Conservation (phyloP, 306 rosid species). For the Vigna nakashimae region DNA sequence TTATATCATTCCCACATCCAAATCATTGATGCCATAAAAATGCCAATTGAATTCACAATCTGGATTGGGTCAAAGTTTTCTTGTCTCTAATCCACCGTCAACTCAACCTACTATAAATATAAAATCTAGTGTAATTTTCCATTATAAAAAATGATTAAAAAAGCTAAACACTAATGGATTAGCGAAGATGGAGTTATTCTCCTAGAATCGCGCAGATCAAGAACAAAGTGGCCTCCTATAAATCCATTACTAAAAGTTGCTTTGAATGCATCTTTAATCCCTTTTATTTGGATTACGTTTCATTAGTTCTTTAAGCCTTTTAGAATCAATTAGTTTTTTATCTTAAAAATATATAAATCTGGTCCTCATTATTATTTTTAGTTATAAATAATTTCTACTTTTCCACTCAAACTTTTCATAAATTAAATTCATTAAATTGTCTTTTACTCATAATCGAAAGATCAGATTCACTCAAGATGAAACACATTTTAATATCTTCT, state of each 20-base stretch:
- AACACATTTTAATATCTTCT: neutral
- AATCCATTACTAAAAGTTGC: neutral
- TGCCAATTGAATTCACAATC: neutral
- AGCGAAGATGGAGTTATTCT: neutral
- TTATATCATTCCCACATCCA: too few species aligned
- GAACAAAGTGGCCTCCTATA: neutral
- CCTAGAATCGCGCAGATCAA: neutral
- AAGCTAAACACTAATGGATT: neutral
- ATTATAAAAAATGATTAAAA: neutral
- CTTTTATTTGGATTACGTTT: neutral
- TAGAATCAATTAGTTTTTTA: neutral
- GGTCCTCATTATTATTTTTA: too few species aligned
- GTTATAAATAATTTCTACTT: neutral
- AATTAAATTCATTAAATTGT: neutral
- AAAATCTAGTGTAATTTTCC: neutral
- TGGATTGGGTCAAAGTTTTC: neutral
- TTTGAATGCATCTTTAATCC: neutral
- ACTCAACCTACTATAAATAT: neutral
- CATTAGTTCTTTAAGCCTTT: neutral
- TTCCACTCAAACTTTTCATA: neutral
- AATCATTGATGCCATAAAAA: neutral
- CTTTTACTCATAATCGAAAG: neutral
- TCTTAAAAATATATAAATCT: too few species aligned
- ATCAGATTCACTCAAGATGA: neutral
- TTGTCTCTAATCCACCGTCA: neutral